These are phyloP conservation scores for Diplodia intermedia DNA, from an alignment of 2,329 filamentous ascomycete species.

Conservation along the genomic window DNA sequence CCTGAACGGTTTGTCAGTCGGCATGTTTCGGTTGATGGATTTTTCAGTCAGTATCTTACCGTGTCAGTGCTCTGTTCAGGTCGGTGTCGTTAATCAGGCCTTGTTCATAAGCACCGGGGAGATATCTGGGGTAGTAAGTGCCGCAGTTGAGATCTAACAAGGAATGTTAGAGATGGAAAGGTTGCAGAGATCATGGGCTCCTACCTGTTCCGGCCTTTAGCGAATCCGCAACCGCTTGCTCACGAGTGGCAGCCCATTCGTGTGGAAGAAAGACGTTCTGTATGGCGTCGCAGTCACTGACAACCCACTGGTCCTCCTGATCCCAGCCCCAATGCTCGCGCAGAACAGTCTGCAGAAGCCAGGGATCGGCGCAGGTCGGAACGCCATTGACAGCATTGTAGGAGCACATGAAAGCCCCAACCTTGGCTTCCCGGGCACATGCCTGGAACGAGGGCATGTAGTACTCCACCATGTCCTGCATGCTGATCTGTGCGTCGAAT, in stretches of 20 bases:
- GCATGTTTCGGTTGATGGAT: neutral
- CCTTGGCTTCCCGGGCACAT: constrained; percentile 54
- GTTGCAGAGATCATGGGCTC: neutral
- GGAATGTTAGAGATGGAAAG: neutral
- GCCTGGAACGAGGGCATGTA: constrained; percentile 70
- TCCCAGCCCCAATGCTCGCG: constrained; percentile 71
- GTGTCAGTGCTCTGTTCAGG: constrained; percentile 58
- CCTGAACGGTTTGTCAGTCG: neutral
- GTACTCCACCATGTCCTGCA: constrained; percentile 71
- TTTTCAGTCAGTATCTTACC: constrained; percentile 44
- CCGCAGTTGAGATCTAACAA: constrained; percentile 59
- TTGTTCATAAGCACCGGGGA: constrained; percentile 53
- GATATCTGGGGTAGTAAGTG: constrained; percentile 55
- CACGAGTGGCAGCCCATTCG: constrained; percentile 51
- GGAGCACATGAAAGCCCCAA: constrained; percentile 60
- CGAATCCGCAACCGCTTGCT: constrained; percentile 56
- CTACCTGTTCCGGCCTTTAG: constrained; percentile 56
- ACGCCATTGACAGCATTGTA: constrained; percentile 71
- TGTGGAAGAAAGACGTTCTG: constrained; percentile 64
- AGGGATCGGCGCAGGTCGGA: constrained; percentile 68
- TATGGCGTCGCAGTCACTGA: constrained; percentile 70
- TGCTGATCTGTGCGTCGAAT: constrained; percentile 63
- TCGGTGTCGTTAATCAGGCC: constrained; percentile 54
- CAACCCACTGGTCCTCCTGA: constrained; percentile 66
- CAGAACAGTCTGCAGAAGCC: constrained; percentile 67